Evolutionary conservation across 495 filamentous ascomycete genomes (phyloP), one percentile per base, ranked within the genome.

Genomic region (Hypoxylon cercidicola): DNA sequence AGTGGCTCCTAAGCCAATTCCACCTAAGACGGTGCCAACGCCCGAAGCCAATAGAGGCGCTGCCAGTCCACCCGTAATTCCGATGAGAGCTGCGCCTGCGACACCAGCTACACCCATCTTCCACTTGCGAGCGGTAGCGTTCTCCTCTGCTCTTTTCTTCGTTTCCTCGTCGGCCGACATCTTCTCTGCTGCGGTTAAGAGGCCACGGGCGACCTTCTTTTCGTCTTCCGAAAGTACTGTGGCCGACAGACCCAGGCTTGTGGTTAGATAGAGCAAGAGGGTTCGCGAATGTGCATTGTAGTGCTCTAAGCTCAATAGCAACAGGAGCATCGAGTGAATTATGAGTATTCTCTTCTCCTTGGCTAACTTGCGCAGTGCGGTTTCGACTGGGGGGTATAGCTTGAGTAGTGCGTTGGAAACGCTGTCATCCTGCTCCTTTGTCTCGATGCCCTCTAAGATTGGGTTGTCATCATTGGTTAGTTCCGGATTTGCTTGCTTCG

Each of bases 1-100:
- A 6, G 75, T 79, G 11, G 72, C 88, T 12, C 93, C 95, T 0
- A 98, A 82, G 2, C 95, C 93, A 11, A 96, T 76, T 10, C 90
- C 92, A 21, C 92, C 92, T 80, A 94, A 86, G 1, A 96, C 82
- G 0, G 88, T 88, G 20, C 94, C 93, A 37, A 97, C 79, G 0
- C 93, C 93, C 11, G 92, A 92, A 10, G 93, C 93, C 13, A 96
- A 85, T 1, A 99, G 76, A 0, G 95, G 92, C 1, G 92, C 92
- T 4, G 93, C 90, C 0, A 97, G 83, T 19, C 90, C 90, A 7
- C 93, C 92, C 0, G 91, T 92, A 16, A 93, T 81, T 3, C 92
- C 93, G 50, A 95, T 91, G 6, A 94, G 74, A 0, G 87, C 90
- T n/a, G 91, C 92, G 13, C 92, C 90, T 16, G 90, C 91, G 7